Conservation (phyloP, 306 rosid genomes). For the Corylus americana region DNA sequence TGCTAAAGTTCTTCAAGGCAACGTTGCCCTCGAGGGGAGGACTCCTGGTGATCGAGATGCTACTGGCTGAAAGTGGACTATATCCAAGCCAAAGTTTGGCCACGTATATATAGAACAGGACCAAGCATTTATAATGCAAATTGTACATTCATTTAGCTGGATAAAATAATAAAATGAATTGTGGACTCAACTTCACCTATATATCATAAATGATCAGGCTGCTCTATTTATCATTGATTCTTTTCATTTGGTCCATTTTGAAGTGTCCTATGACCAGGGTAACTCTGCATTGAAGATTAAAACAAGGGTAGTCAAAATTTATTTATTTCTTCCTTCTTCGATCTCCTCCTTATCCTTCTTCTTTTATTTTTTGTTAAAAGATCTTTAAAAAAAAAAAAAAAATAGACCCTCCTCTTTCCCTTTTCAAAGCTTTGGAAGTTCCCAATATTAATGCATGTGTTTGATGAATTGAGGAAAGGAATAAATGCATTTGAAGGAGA, state of each 20-base stretch:
- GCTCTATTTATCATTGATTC: not conserved
- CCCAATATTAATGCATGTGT: not conserved
- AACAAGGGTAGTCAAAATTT: not conserved
- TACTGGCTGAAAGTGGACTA: constrained; percentile 16
- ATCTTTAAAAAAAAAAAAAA: too few relatives aligned
- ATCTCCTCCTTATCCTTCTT: not conserved
- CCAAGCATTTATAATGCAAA: constrained; percentile 12
- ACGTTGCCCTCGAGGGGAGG: constrained; percentile 26
- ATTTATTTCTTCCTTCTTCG: too few relatives aligned
- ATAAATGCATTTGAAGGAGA: constrained; percentile 1
- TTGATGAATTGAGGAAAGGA: not conserved
- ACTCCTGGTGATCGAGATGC: constrained; percentile 2
- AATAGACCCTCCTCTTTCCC: too few relatives aligned
- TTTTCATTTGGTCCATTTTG: not conserved
- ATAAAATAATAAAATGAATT: too few relatives aligned
- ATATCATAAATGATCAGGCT: not conserved
- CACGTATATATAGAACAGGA: not conserved
- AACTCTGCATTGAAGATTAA: not conserved
- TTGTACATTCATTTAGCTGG: not conserved
- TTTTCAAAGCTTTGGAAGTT: not conserved
- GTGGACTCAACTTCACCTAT: too few relatives aligned
- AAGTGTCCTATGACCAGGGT: constrained; percentile 6
- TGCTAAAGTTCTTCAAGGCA: constrained; percentile 7
- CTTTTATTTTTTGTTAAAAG: not conserved
- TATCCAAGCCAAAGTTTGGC: constrained; percentile 10